phyloP scores from a whole-genome alignment of 2,329 filamentous ascomycete species.

The Botrytis medusae region DNA sequence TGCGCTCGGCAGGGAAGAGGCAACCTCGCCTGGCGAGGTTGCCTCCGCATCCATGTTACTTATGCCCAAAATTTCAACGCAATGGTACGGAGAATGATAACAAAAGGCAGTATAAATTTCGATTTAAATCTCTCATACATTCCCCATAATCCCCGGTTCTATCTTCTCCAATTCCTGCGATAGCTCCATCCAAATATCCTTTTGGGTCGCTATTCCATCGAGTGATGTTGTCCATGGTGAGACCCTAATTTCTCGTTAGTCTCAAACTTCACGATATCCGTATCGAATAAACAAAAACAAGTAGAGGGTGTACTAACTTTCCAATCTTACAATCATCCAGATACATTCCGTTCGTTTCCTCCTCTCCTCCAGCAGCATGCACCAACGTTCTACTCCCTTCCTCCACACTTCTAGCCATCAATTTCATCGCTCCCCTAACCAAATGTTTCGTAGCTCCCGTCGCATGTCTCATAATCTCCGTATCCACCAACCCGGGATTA shows the following conservation, averaged over 20 bases:
- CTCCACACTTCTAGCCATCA: neutral
- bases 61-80: neutral
- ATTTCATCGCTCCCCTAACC: neutral
- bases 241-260: neutral
- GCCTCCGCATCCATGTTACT: neutral
- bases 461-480: neutral
- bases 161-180: neutral
- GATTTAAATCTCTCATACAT: neutral
- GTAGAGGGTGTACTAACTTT: neutral
- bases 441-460: neutral
- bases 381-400: neutral
- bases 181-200: constrained; percentile 1
- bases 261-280: neutral
- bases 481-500: neutral
- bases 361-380: neutral
- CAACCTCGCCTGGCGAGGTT: neutral
- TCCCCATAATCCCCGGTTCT: neutral
- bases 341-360: neutral
- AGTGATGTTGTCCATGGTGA: neutral
- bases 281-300: neutral
- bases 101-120: neutral
- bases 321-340: neutral
- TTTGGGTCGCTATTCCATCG: neutral
- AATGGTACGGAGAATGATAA: neutral
- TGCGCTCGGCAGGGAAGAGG: neutral